A percentile compares a stretch with the other conserved stretches of the same genome.
These are phyloP conservation scores for Infundibulicybe gibba DNA, from an alignment of 768 basidiomycete species.

Conservation along the genomic window DNA sequence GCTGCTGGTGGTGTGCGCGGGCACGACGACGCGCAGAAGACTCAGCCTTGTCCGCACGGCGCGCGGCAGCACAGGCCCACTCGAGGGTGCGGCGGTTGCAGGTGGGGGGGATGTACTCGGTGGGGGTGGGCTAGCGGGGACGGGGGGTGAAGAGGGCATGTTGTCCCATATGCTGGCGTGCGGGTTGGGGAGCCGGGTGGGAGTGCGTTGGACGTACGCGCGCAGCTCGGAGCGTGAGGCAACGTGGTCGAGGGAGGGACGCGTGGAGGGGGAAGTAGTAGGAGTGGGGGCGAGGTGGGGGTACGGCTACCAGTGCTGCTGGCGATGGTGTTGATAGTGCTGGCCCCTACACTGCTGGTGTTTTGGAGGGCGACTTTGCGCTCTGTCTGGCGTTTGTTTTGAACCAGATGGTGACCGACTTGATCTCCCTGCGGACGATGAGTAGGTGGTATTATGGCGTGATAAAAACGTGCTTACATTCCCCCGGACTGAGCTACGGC, in stretches of 20 bases:
- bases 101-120: slow-evolving; percentile 42
- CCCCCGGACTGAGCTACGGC: slow-evolving; percentile 52
- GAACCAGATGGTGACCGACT: slow-evolving; percentile 82
- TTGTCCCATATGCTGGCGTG: slow-evolving; percentile 43
- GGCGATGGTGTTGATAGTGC: slow-evolving; percentile 21
- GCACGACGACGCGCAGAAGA: background rate
- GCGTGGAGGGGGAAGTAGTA: slow-evolving; percentile 23
- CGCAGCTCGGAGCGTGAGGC: slow-evolving; percentile 53
- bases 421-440: slow-evolving; percentile 46
- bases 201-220: slow-evolving; percentile 35
- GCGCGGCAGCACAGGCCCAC: slow-evolving; percentile 70
- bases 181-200: slow-evolving; percentile 31
- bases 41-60: slow-evolving; percentile 38
- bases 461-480: slow-evolving; percentile 46
- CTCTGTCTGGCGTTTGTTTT: slow-evolving; percentile 75
- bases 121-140: slow-evolving; percentile 49
- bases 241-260: slow-evolving; percentile 55
- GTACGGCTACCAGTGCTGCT: slow-evolving; percentile 17
- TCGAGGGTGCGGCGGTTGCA: slow-evolving; percentile 55
- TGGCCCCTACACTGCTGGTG: slow-evolving; percentile 15
- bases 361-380: slow-evolving; percentile 49
- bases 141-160: slow-evolving; percentile 64
- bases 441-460: slow-evolving; percentile 11
- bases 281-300: slow-evolving; percentile 20
- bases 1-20: background rate